Percentiles rank a stretch among this genome's conserved stretches.
Conservation (phyloP, 1,139 yeast genomes). For the Geotrichum phurueaensis region DNA sequence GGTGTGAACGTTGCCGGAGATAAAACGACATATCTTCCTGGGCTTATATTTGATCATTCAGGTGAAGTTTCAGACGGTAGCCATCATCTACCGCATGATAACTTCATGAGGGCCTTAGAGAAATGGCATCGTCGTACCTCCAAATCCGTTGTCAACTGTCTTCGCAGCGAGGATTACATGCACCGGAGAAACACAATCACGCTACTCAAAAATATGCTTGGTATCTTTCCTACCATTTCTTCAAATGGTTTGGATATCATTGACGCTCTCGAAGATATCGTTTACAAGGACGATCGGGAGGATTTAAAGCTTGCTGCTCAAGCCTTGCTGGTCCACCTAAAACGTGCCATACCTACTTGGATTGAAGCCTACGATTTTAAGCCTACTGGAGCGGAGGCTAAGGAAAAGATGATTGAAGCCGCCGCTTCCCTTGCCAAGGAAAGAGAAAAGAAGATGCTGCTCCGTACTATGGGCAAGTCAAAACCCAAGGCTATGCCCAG, state of each 20-base stretch:
- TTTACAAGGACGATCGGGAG: conserved; percentile 57
- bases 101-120: conserved; percentile 43
- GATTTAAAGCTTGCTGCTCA: conserved; percentile 76
- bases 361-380: conserved; percentile 38
- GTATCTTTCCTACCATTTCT: conserved; percentile 62
- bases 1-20: conserved; percentile 25
- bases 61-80: conserved; percentile 21
- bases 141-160: conserved; percentile 44
- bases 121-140: conserved; percentile 52
- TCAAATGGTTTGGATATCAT: conserved; percentile 58
- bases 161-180: conserved; percentile 62
- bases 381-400: conserved; percentile 23
- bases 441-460: conserved; percentile 16
- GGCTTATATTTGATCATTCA: conserved; percentile 24
- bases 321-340: conserved; percentile 69
- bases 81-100: conserved; percentile 35
- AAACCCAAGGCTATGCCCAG: background rate
- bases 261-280: conserved; percentile 45
- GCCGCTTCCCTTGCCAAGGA: conserved; percentile 18
- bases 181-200: conserved; percentile 77
- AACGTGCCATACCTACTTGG: conserved; percentile 53
- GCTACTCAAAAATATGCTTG: conserved; percentile 61
- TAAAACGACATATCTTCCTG: conserved; percentile 26
- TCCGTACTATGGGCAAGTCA: conserved; percentile 3
- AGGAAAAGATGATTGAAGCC: conserved; percentile 21